Base-by-base conservation (phyloP, 1,139 yeast genomes). In the Martiniozyma asiatica region DNA sequence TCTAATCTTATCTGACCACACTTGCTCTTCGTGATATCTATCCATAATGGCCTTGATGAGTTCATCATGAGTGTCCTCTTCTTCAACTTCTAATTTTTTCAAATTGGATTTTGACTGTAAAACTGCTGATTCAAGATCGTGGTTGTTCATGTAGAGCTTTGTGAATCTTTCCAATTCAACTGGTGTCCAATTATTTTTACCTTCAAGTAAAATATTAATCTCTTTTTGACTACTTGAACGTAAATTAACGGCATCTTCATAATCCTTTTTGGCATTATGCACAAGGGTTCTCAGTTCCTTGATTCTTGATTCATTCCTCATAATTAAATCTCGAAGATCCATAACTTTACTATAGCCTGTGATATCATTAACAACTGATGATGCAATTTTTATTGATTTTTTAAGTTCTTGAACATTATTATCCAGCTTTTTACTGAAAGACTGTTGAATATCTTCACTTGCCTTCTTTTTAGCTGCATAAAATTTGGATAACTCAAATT, bases 1-100 rank as follows among this genome's bases (percentile, higher is more conserved):
- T 39, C 98, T 62, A 37, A 89, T 89, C 53, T 87, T 87, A 55
- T 92, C 98, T 4, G 95, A 82, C 98, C 98, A 92, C 4, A 89
- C 75, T 55, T 92, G 98, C 47, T 92, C 99, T 49, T 92, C 98
- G 40, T 89, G 95, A 47, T 92, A 92, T 41, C 97, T 59, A 1
- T 89, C 74, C 44, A 87, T 62, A 21, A 92, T 89, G 43, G 82
- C 76, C 38, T 75, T 75, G 6, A 87, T 76, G 27, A 87, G 57
- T 37, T 67, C 69, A 27, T 72, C 64, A 42, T 80, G 92, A 6
- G 78, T 56, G 4, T 74, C 73, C 37, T 87, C 96, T 23, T 79
- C 81, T 32, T 52, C 53, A 14, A 52, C 55, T 44, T 92, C 98
- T 2, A 75, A 65, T 9, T 59, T 58, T 23, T 63, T 66, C 32